Percentiles rank a stretch among this genome's conserved stretches.
These are phyloP conservation scores for Leccinellum albellum DNA, from an alignment of 768 basidiomycete species.

Conservation along the genomic window DNA sequence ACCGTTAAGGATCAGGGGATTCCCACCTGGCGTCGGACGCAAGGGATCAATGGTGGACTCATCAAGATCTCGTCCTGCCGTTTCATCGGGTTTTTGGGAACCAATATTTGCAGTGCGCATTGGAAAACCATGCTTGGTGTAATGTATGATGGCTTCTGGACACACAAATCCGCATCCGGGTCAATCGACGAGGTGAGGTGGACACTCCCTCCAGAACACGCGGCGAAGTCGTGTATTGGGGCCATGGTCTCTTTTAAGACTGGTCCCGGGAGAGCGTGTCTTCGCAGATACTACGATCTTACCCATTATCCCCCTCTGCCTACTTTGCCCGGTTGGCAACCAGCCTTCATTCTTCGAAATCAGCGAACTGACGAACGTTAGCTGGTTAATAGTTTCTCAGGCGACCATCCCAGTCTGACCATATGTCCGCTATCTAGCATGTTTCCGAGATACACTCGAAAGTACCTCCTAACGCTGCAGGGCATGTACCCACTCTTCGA, in stretches of 20 bases:
- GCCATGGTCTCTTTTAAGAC: constrained; percentile 31
- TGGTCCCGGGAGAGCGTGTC: constrained; percentile 12
- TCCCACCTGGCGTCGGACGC: constrained; percentile 17
- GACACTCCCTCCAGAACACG: constrained; percentile 26
- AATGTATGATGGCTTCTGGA: constrained; percentile 18
- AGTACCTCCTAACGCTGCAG: not conserved
- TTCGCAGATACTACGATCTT: constrained; percentile 16
- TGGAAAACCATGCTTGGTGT: constrained; percentile 24
- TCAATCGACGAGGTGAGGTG: constrained; percentile 23
- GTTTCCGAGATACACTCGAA: constrained; percentile 16
- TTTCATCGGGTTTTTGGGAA: constrained; percentile 5
- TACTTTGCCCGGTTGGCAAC: constrained; percentile 20
- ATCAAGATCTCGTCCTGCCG: constrained; percentile 1
- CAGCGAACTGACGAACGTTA: constrained; percentile 17
- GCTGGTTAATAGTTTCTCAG: not conserved
- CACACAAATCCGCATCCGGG: constrained; percentile 22
- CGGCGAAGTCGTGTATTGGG: constrained; percentile 32
- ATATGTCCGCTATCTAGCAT: constrained; percentile 15
- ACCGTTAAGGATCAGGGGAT: constrained; percentile 16
- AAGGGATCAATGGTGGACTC: not conserved
- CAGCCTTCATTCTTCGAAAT: constrained; percentile 23
- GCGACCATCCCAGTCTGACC: constrained; percentile 3
- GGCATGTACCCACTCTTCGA: not conserved
- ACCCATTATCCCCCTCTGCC: constrained; percentile 22
- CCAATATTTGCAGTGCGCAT: constrained; percentile 13